A percentile compares a stretch with the other conserved stretches of the same genome.
Conservation (phyloP, 179 eudicot genomes). For the Beta corolliflora region DNA sequence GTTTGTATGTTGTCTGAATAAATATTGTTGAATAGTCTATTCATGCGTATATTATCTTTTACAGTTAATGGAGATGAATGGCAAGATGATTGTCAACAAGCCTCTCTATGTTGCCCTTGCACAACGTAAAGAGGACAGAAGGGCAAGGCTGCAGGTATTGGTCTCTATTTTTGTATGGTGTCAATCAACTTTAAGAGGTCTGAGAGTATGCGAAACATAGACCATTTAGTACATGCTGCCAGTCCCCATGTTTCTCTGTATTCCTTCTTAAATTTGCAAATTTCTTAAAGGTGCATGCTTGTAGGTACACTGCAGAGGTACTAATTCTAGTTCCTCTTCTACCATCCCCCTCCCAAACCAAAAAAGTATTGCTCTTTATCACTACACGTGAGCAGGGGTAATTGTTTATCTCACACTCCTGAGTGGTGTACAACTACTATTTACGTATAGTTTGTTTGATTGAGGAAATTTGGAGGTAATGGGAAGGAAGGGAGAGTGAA, state of each 20-base stretch:
- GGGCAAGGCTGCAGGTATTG: constrained; percentile 80
- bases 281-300: neutral
- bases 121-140: constrained; percentile 87
- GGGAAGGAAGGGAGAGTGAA: no score
- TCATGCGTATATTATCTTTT: neutral
- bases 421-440: no score
- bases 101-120: constrained; percentile 96
- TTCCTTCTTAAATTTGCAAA: neutral
- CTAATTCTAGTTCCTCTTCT: no score
- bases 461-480: no score
- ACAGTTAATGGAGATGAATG: constrained; percentile 69
- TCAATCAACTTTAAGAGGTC: neutral
- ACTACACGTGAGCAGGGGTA: no score
- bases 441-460: no score
- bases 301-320: no score
- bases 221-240: neutral
- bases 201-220: neutral
- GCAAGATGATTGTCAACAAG: constrained; percentile 74
- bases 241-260: no score
- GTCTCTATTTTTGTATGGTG: neutral
- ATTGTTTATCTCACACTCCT: no score
- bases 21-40: neutral
- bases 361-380: no score
- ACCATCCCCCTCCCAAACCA: no score
- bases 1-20: neutral